phyloP scores from a whole-genome alignment of 371 early-diverging fungal genomes.

The Syncephalastrum contaminatum region DNA sequence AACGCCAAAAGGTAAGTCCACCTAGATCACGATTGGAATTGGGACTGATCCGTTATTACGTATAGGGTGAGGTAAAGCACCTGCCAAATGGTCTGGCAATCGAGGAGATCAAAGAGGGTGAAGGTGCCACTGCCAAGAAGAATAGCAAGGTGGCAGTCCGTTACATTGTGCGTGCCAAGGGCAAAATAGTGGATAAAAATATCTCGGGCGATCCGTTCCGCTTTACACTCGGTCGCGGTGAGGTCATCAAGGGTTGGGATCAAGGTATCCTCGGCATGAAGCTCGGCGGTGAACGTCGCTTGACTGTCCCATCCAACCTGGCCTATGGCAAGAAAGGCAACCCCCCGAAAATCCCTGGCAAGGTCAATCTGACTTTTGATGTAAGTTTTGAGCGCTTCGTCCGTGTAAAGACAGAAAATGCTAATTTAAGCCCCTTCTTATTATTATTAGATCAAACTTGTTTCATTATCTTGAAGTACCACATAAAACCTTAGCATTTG shows the following conservation, averaged over 20 bases:
- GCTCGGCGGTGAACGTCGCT: conserved; percentile 85
- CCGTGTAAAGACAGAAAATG: too few relatives aligned
- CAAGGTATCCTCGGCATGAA: conserved; percentile 88
- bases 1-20: neutral
- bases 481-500: too few relatives aligned
- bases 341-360: conserved; percentile 87
- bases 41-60: too few relatives aligned
- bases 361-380: conserved; percentile 86
- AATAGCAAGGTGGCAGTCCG: conserved; percentile 82
- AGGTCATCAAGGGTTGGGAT: conserved; percentile 97
- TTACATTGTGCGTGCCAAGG: conserved; percentile 86
- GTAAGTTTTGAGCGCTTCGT: conserved; percentile 43
- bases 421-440: too few relatives aligned
- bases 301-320: conserved; percentile 83
- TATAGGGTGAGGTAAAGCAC: conserved; percentile 8
- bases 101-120: conserved; percentile 79
- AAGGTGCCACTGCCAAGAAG: conserved; percentile 74
- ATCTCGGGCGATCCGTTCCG: conserved; percentile 86
- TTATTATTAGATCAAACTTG: too few relatives aligned
- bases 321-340: conserved; percentile 89
- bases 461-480: too few relatives aligned
- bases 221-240: conserved; percentile 85
- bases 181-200: conserved; percentile 95
- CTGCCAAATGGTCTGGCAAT: conserved; percentile 65
- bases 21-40: neutral